phyloP scores from a whole-genome alignment of 176 grass and related monocot genomes.

The Carex scoparia region DNA sequence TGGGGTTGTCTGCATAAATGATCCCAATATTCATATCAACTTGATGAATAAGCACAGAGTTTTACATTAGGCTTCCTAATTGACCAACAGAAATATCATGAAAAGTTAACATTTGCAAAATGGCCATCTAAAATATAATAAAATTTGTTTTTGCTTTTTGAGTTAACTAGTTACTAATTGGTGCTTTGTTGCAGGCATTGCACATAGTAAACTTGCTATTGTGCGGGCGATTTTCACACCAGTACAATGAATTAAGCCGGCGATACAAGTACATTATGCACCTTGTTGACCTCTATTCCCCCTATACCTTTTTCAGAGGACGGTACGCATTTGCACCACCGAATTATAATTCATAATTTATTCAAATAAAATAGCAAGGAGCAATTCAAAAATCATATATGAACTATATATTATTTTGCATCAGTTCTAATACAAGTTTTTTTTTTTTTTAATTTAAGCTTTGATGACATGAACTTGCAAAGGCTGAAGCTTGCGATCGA shows the following conservation, averaged over 20 bases:
- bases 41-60: neutral
- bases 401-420: neutral
- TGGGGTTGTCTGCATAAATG: neutral
- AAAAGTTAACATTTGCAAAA: neutral
- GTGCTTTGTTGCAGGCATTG: slow-evolving; percentile 24
- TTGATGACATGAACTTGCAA: slow-evolving; percentile 36
- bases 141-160: neutral
- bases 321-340: neutral
- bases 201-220: slow-evolving; percentile 24
- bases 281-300: slow-evolving; percentile 56
- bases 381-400: neutral
- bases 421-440: neutral
- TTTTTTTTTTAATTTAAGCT: slow-evolving; percentile 11
- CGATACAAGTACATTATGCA: slow-evolving; percentile 51
- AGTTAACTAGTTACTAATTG: neutral
- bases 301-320: slow-evolving; percentile 52
- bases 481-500: slow-evolving; percentile 14
- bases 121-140: neutral
- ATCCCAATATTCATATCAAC: neutral
- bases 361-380: neutral
- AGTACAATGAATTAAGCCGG: slow-evolving; percentile 19
- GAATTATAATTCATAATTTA: slow-evolving; percentile 16
- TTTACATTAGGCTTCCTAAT: neutral
- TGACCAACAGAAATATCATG: neutral
- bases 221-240: neutral